Conservation (phyloP, 495 filamentous ascomycete species). For the Acidiella bohemica region DNA sequence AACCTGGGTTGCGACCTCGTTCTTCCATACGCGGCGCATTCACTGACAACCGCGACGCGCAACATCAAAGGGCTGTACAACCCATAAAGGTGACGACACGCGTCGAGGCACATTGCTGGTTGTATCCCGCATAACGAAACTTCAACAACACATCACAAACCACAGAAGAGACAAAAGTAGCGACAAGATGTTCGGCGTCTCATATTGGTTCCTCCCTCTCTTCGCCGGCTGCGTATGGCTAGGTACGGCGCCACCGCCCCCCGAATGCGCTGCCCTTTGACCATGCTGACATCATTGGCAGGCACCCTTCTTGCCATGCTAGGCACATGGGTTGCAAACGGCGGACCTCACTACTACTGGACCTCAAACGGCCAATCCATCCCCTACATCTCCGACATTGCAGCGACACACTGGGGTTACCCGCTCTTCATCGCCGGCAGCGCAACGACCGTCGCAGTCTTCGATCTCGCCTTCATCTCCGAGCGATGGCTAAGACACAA, state of each 20-base stretch:
- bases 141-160: not conserved
- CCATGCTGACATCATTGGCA: constrained; percentile 14
- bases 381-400: constrained; percentile 55
- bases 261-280: not conserved
- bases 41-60: no score
- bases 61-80: no score
- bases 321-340: constrained; percentile 51
- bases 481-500: constrained; percentile 75
- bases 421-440: constrained; percentile 80
- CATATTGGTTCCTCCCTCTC: constrained; percentile 20
- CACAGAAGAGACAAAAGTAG: no score
- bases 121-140: not conserved
- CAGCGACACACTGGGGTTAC: constrained; percentile 52
- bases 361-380: constrained; percentile 55
- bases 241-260: constrained; percentile 5
- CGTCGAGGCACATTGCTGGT: no score
- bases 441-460: constrained; percentile 63
- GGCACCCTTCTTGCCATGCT: constrained; percentile 59
- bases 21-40: no score
- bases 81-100: no score
- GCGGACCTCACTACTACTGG: constrained; percentile 47
- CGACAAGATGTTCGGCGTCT: constrained; percentile 20
- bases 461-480: constrained; percentile 66
- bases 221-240: constrained; percentile 20
- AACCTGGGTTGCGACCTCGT: not conserved